A percentile compares a stretch with the other conserved stretches of the same genome.
phyloP scores from a whole-genome alignment of 2,329 filamentous ascomycete species.

The Orbilia brochopaga region DNA sequence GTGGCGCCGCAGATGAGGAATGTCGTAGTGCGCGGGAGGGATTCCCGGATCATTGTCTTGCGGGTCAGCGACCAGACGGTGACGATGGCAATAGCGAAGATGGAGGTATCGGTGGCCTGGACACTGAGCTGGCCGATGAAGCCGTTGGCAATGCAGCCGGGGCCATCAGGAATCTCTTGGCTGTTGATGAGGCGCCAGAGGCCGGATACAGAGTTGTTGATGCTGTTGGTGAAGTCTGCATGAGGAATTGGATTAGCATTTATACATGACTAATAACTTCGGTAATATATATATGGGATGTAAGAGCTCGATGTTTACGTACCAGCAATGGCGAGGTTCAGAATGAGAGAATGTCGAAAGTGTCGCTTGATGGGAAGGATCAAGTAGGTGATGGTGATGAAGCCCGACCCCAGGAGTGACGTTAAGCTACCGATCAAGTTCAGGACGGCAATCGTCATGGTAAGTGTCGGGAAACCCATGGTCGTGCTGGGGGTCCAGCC shows the following conservation, averaged over 20 bases:
- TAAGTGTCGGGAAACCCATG: conserved; percentile 35
- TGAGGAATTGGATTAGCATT: no score
- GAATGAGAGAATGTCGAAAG: conserved; percentile 50
- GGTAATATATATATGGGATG: no score
- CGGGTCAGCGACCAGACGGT: conserved; percentile 59
- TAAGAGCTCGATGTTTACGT: conserved; percentile 2
- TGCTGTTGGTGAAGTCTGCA: conserved; percentile 59
- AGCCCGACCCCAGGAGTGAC: conserved; percentile 45
- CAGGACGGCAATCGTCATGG: conserved; percentile 32
- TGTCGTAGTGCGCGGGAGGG: conserved; percentile 29
- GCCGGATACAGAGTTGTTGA: conserved; percentile 60
- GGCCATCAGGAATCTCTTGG: conserved; percentile 55
- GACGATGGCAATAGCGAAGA: conserved; percentile 61
- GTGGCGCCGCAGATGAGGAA: conserved; percentile 57
- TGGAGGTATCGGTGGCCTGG: conserved; percentile 59
- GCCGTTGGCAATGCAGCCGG: conserved; percentile 60
- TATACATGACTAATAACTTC: no score
- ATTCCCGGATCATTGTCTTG: conserved; percentile 53
- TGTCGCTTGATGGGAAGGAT: conserved; percentile 48
- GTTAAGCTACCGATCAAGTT: conserved; percentile 47
- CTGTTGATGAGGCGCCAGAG: conserved; percentile 56
- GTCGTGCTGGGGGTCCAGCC: not conserved
- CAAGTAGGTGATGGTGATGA: conserved; percentile 47
- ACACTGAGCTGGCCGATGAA: conserved; percentile 61
- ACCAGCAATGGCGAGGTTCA: conserved; percentile 50